A percentile compares a stretch with the other conserved stretches of the same genome.
phyloP scores from a whole-genome alignment of 495 filamentous ascomycete genomes.

The Talaromyces ruber region DNA sequence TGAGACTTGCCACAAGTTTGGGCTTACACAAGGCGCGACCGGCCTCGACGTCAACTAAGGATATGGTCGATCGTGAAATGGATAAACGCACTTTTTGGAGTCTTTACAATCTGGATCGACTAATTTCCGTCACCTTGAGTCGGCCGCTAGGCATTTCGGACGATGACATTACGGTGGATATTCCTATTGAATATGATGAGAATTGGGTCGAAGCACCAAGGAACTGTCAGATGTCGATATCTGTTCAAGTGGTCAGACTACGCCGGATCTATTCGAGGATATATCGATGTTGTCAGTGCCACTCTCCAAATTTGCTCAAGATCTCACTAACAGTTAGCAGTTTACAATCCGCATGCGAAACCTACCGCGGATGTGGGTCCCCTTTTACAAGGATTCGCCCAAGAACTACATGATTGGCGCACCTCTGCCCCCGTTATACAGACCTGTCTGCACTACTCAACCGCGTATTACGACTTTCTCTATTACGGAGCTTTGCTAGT shows the following conservation, averaged over 20 bases:
- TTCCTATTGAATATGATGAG: slow-evolving; percentile 37
- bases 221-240: slow-evolving; percentile 37
- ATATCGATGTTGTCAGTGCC: slow-evolving; percentile 34
- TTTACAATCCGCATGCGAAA: slow-evolving; percentile 35
- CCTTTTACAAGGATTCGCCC: slow-evolving; percentile 33
- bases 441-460: slow-evolving; percentile 37
- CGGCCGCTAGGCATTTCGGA: slow-evolving; percentile 42
- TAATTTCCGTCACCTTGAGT: slow-evolving; percentile 40
- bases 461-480: slow-evolving; percentile 42
- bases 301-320: background rate
- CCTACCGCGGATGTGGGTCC: slow-evolving; percentile 20
- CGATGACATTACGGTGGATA: slow-evolving; percentile 37
- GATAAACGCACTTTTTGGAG: slow-evolving; percentile 45
- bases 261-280: slow-evolving; percentile 41
- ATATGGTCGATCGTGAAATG: slow-evolving; percentile 34
- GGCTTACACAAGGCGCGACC: slow-evolving; percentile 39
- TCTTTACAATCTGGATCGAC: slow-evolving; percentile 42
- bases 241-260: slow-evolving; percentile 37
- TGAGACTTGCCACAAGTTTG: slow-evolving; percentile 40
- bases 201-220: slow-evolving; percentile 34
- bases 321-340: slow-evolving; percentile 12
- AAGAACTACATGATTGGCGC: slow-evolving; percentile 41
- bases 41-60: slow-evolving; percentile 11
- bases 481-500: slow-evolving; percentile 44
- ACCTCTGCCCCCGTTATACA: slow-evolving; percentile 28